A percentile compares a stretch with the other conserved stretches of the same genome.
These are phyloP conservation scores for Alternaria gaisen DNA, from an alignment of 2,329 filamentous ascomycete species.

Conservation along the genomic window DNA sequence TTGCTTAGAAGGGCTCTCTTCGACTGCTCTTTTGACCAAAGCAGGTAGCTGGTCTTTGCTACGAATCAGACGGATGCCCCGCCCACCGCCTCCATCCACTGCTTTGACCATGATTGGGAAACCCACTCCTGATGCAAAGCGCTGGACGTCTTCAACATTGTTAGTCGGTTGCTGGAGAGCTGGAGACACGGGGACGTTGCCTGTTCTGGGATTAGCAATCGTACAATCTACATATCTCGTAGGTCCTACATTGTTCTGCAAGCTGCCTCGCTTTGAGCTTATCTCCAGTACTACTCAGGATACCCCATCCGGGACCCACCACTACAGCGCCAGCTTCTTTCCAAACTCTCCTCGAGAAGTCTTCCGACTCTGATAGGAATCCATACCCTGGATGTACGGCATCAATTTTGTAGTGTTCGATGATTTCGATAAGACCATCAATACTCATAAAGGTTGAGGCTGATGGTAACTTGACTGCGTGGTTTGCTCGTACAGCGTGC, in stretches of 20 bases:
- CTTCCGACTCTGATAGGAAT: slow-evolving; percentile 67
- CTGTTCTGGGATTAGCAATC: slow-evolving; percentile 22
- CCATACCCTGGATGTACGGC: slow-evolving; percentile 68
- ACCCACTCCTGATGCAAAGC: slow-evolving; percentile 67
- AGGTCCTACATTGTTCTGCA: slow-evolving; percentile 56
- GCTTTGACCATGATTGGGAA: slow-evolving; percentile 70
- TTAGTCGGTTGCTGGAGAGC: slow-evolving; percentile 58
- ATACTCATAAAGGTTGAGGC: slow-evolving; percentile 64
- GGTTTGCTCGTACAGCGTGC: slow-evolving; percentile 62
- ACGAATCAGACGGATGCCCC: slow-evolving; percentile 66
- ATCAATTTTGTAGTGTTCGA: slow-evolving; percentile 61
- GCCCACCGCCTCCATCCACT: slow-evolving; percentile 69
- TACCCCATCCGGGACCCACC: slow-evolving; percentile 66
- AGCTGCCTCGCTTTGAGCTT: slow-evolving; percentile 64
- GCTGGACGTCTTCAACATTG: slow-evolving; percentile 53
- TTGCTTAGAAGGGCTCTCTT: slow-evolving; percentile 66
- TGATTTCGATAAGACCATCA: slow-evolving; percentile 57
- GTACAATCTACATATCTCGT: background rate
- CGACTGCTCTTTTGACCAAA: slow-evolving; percentile 60
- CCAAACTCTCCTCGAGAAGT: slow-evolving; percentile 61
- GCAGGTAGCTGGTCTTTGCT: slow-evolving; percentile 56
- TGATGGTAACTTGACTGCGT: slow-evolving; percentile 61
- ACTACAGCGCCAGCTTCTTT: slow-evolving; percentile 59
- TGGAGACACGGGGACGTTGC: slow-evolving; percentile 60
- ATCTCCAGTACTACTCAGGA: slow-evolving; percentile 64